These are phyloP conservation scores for Solanum microdontum DNA, from an alignment of 257 asterid species.

Conservation along the genomic window DNA sequence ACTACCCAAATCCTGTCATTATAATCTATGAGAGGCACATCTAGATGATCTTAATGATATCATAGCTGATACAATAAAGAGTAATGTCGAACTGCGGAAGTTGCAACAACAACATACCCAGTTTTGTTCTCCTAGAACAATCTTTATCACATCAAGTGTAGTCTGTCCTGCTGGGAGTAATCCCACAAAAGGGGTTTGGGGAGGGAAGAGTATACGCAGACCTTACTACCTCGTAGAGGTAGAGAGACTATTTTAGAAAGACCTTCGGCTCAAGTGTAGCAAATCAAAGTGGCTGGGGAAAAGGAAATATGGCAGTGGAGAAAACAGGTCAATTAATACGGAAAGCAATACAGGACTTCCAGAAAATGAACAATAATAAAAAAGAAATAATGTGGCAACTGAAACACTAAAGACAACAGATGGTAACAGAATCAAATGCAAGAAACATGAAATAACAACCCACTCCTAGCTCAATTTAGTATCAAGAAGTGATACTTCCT, in stretches of 20 bases:
- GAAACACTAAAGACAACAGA: neutral
- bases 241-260: neutral
- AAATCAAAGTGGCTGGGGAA: neutral
- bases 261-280: neutral
- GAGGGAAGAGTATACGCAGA: neutral
- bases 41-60: neutral
- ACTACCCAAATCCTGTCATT: neutral
- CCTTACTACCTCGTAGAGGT: neutral
- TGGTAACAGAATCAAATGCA: neutral
- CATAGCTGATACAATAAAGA: neutral
- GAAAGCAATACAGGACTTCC: neutral
- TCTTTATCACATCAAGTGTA: neutral
- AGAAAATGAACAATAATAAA: neutral
- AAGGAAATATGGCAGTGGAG: neutral
- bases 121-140: neutral
- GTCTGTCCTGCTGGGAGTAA: neutral
- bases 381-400: neutral
- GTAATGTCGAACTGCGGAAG: neutral
- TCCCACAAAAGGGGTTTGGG: neutral
- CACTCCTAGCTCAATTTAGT: neutral
- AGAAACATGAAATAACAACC: neutral
- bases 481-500: neutral
- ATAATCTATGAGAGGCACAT: neutral
- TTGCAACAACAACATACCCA: neutral
- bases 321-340: neutral